phyloP scores from a whole-genome alignment of 2,329 filamentous ascomycete species.

The Calonectria leucothoes region DNA sequence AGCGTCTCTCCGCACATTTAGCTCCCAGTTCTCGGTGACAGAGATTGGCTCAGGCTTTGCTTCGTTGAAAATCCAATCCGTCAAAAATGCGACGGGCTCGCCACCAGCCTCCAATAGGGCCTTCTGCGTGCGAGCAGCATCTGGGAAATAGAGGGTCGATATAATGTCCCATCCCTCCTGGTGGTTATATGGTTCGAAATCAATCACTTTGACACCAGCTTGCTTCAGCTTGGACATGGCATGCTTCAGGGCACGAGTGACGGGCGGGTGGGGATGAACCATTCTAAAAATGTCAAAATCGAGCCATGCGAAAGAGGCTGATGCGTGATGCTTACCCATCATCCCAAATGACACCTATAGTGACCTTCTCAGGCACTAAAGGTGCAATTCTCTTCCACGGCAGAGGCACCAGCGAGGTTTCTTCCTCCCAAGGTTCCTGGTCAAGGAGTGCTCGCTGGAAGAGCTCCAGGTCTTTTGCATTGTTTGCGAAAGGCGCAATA shows the following conservation, averaged over 20 bases:
- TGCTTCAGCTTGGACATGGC: conserved; percentile 29
- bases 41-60: conserved; percentile 8
- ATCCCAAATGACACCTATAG: neutral
- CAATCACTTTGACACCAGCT: conserved; percentile 37
- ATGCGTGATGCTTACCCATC: neutral
- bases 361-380: conserved; percentile 2
- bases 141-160: conserved; percentile 35
- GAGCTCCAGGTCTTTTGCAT: conserved; percentile 44
- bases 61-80: conserved; percentile 35
- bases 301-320: no score
- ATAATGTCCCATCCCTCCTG: conserved; percentile 34
- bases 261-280: conserved; percentile 39
- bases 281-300: neutral
- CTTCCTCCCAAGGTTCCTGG: conserved; percentile 54
- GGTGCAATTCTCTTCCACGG: conserved; percentile 50
- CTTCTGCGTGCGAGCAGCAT: conserved; percentile 30
- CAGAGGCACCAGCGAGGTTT: conserved; percentile 52
- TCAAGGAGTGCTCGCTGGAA: conserved; percentile 53
- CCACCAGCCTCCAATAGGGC: conserved; percentile 32
- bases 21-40: conserved; percentile 34
- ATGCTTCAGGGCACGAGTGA: conserved; percentile 32
- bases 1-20: conserved; percentile 33
- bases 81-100: conserved; percentile 38
- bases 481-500: neutral
- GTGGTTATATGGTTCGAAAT: conserved; percentile 38